Base-by-base conservation (phyloP, 2,329 filamentous ascomycete genomes). In the Cucurbitaria berberidis region DNA sequence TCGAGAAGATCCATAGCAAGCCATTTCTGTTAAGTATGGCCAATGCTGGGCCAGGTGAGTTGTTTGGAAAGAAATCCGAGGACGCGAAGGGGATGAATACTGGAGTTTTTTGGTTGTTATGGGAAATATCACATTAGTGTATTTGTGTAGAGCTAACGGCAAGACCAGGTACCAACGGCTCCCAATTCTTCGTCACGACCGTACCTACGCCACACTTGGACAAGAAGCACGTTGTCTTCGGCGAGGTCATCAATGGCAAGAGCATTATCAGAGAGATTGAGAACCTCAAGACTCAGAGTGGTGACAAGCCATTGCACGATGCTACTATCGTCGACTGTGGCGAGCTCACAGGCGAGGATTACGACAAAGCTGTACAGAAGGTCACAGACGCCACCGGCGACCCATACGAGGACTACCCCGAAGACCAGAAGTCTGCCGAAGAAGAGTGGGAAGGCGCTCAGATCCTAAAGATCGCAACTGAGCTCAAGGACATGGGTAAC, bases 161-260 rank as follows among this genome's bases (percentile, higher is more conserved):
- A 38, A 16, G n/a, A 26, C 16, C 62, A 90, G 88, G 89, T 67
- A 96, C 95, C 75, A 99, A 99, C 75, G 95, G 95, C 70, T 96
- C 90, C 45, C 95, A 99, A 73, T 99, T 99, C 85, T 99, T 99
- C 84, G 82, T 98, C 68, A 99, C 95, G 43, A 98, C 95, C 15
- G 91, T 96, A 26, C 83, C 88, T n/a, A 98, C 95, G 13, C 93
- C 92, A 42, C 95, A 98, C 76, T 85, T 98, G 34, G 93, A 99
- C 75, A 86, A 86, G 74, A 99, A 99, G 83, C 93, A 99, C 78
- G 95, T 98, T 41, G 93, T 99, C 21, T 99, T 97, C 67, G 95
- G 95, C 59, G 89, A 97, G 74, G 93, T 98, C 50, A 84, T 97
- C 70, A 89, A 88, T 56, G 95, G 95, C 70, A 98, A 97, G 83